Evolutionary conservation across 352 stramenopile genomes (phyloP), one percentile per base, ranked within the genome.

Genomic region (Globisporangium barbulae): DNA sequence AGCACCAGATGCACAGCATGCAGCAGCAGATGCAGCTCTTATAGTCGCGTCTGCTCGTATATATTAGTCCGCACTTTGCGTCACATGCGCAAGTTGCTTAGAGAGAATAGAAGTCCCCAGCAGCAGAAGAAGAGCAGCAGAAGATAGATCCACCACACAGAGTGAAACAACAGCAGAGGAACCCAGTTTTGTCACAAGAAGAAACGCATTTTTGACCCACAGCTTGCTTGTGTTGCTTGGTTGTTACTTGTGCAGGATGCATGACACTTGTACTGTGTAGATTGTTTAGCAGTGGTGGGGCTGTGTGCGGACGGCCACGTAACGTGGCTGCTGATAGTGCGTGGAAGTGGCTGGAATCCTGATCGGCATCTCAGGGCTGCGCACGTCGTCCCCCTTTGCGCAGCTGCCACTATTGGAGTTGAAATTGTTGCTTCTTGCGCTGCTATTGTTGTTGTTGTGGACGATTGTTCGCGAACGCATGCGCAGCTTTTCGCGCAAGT

Each of bases 1-100:
- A 74, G 67, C 81, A 92, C 59, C 83, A 86, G 73, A 89, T 92
- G 81, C 83, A 92, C 73, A 81, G 68, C 74, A 71, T 87, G 67
- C 76, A 78, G 67, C 74, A 79, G 67, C 74, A 83, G 67, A 89
- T 92, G 83, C 83, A 88, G 62, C 81, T 90, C 69, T 83, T 87
- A 81, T 87, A 83, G 81, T 61, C 41, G 33, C 41, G 41, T 47
- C 49, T 37, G 49, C 25, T 17, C 17, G 64, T 78, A 78, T 62
- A 63, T 71, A 71, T 65, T 68, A 64, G 58, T 41, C 48, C 47
- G 19, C 54, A 21, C 17, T 21, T 49, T 17, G 22, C 19, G 41
- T 19, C 56, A n/a, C 25, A 5, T 13, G 33, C 35, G 21, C 28
- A 47, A 60, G 13, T n/a, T 25, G 39, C 53, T 62, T 66, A 66